phyloP scores from a whole-genome alignment of 208 protist genomes.

The Leishmania amazonensis region DNA sequence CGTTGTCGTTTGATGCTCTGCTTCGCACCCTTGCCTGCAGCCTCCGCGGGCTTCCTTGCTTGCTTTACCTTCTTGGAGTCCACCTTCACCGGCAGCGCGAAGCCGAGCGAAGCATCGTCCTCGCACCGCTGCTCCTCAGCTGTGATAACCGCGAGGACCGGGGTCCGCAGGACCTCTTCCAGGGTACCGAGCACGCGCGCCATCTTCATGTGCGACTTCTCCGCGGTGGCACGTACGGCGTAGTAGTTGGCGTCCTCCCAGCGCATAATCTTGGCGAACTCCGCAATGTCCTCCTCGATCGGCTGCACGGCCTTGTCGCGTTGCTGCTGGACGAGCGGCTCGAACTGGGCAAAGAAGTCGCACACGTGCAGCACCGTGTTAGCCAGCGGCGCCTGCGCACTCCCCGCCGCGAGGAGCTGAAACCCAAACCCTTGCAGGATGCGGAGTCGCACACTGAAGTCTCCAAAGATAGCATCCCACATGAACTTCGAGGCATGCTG shows the following conservation, averaged over 20 bases:
- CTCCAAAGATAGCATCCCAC: constrained; percentile 78
- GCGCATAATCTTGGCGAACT: constrained; percentile 90
- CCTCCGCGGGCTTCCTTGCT: background rate
- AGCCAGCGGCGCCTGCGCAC: constrained; percentile 47
- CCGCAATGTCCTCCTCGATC: constrained; percentile 87
- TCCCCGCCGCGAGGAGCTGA: constrained; percentile 54
- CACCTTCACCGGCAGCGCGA: constrained; percentile 32
- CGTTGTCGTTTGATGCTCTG: constrained; percentile 28
- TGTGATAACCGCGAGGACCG: constrained; percentile 61
- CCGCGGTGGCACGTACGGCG: constrained; percentile 91
- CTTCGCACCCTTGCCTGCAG: constrained; percentile 8
- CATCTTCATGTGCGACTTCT: constrained; percentile 97
- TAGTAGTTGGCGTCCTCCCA: constrained; percentile 97
- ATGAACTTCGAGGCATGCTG: constrained; percentile 73
- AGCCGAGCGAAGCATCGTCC: constrained; percentile 80
- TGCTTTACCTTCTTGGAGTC: constrained; percentile 19
- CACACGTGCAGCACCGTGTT: constrained; percentile 80
- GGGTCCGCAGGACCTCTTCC: constrained; percentile 74
- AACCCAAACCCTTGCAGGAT: constrained; percentile 69
- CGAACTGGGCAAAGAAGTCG: constrained; percentile 89
- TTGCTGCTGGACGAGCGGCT: constrained; percentile 45
- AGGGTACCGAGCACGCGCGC: constrained; percentile 72
- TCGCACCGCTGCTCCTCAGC: constrained; percentile 84
- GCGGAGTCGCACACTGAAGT: constrained; percentile 73
- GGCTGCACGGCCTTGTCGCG: constrained; percentile 48